phyloP scores from a whole-genome alignment of 495 filamentous ascomycete species.

The Chaetomidium leptoderma region DNA sequence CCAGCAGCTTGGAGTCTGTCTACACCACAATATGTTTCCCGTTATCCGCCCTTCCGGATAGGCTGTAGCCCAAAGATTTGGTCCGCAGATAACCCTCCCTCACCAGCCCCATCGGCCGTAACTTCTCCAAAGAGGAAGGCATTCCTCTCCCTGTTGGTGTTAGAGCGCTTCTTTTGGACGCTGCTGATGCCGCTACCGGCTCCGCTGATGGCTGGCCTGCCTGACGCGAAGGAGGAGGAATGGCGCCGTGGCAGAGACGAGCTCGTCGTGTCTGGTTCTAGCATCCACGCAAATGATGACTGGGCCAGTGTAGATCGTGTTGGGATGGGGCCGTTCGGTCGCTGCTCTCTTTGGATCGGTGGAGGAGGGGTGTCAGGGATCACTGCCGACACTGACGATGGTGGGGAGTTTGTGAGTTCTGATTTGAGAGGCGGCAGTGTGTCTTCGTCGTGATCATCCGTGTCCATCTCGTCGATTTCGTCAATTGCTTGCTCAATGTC shows the following conservation, averaged over 20 bases:
- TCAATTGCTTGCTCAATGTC: slow-evolving; percentile 12
- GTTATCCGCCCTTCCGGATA: slow-evolving; percentile 29
- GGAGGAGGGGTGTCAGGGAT: slow-evolving; percentile 17
- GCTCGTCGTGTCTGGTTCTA: slow-evolving; percentile 52
- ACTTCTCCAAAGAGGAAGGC: slow-evolving; percentile 56
- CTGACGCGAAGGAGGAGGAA: background rate
- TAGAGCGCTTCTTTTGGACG: slow-evolving; percentile 37
- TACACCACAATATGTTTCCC: background rate
- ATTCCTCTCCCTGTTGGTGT: slow-evolving; percentile 47
- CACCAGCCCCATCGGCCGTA: slow-evolving; percentile 26
- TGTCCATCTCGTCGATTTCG: slow-evolving; percentile 29
- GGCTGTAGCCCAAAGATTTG: slow-evolving; percentile 47
- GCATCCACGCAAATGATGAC: slow-evolving; percentile 94
- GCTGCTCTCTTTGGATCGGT: slow-evolving; percentile 14
- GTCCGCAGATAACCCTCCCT: slow-evolving; percentile 31
- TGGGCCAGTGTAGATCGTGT: slow-evolving; percentile 70
- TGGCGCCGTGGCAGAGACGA: slow-evolving; percentile 13
- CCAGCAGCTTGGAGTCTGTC: background rate
- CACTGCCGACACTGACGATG: background rate
- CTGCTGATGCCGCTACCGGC: background rate
- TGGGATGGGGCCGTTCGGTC: slow-evolving; percentile 40
- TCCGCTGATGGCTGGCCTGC: slow-evolving; percentile 20
- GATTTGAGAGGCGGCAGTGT: slow-evolving; percentile 13
- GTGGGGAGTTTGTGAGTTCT: slow-evolving; percentile 10
- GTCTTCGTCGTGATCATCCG: slow-evolving; percentile 22